Conservation (phyloP, 2,329 filamentous ascomycete species). For the Sclerotinia glacialis region DNA sequence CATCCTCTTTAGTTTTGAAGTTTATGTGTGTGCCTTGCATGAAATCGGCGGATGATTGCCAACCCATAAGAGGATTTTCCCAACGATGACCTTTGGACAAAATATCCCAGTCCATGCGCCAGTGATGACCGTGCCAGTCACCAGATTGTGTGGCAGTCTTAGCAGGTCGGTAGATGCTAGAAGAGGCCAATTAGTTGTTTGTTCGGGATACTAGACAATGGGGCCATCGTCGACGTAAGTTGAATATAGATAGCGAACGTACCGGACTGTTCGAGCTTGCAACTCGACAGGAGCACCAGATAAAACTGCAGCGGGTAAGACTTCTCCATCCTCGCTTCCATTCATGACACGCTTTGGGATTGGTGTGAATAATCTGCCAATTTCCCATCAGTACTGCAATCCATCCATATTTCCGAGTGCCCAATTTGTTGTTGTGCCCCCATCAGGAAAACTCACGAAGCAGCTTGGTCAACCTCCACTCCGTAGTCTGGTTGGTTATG, state of each 20-base stretch:
- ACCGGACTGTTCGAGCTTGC: constrained; percentile 92
- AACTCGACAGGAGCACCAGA: constrained; percentile 93
- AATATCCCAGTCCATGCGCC: constrained; percentile 99
- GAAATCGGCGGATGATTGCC: constrained; percentile 91
- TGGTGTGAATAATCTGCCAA: constrained; percentile 77
- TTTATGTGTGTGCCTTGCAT: constrained; percentile 92
- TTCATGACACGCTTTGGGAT: constrained; percentile 87
- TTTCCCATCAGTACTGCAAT: constrained; percentile 25
- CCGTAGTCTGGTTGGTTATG: constrained; percentile 74
- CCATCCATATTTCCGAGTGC: constrained; percentile 5
- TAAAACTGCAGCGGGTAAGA: constrained; percentile 77
- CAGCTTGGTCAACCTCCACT: constrained; percentile 79
- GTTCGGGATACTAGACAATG: constrained; percentile 2
- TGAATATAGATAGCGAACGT: constrained; percentile 39
- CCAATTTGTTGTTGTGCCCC: constrained; percentile 27
- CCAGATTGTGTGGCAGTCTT: constrained; percentile 98
- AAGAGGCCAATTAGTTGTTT: constrained; percentile 22
- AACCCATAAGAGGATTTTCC: constrained; percentile 98
- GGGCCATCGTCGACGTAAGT: background rate
- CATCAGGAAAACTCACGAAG: constrained; percentile 65
- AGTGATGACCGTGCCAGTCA: constrained; percentile 76
- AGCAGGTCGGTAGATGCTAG: constrained; percentile 83
- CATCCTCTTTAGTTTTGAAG: constrained; percentile 92
- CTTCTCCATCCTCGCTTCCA: constrained; percentile 75
- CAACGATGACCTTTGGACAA: constrained; percentile 89